Base-by-base conservation (phyloP, 2,329 filamentous ascomycete genomes). In the Aspergillus awamori region DNA sequence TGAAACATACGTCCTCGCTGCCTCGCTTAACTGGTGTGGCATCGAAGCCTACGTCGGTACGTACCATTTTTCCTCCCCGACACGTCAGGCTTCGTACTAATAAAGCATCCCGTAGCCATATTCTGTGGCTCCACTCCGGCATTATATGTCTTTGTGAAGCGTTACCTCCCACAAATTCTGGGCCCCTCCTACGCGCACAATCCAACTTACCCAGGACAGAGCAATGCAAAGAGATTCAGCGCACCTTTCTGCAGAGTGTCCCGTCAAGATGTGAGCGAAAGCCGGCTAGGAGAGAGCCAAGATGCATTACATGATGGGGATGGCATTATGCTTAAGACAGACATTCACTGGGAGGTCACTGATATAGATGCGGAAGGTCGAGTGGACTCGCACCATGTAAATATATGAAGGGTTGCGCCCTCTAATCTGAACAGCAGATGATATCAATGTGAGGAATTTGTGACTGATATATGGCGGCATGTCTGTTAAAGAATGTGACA, bases 1-100 rank as follows among this genome's bases (percentile, higher is more conserved):
- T 24, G 57, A 64, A 13, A 63, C 62, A 36, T 66, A 65, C 47
- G 53, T 61, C 11, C 62, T 64, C 8, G 64, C 64, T 28, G 64
- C 64, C 53, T 66, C 64, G 1, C 56, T 65, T 5, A 66, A 66
- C 24, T 66, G 64, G 64, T 66, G 62, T 58, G 60, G 52, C 20
- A 64, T 66, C 28, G 64, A 65, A 53, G 55, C 58, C 24, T 66
- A 63, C 43, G 56, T 64, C 15, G 64, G 63, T 63, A 61, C 28
- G 59, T 58, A 20, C 7, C 24, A 30, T 30, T 10, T 30, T 13
- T 13, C 24, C 2, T 8, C 26, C 24, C 33, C 8, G 22, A 11
- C 24, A 11, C 8, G 24, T n/a, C n/a, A 13, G 5, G 20, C 8
- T 20, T 33, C 4, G n/a, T 3, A 30, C 49, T 39, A 17, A 22